Evolutionary conservation across 441 rosid species (phyloP), one percentile per base, ranked within the genome.

Genomic region (Arabidopsis lyrata): DNA sequence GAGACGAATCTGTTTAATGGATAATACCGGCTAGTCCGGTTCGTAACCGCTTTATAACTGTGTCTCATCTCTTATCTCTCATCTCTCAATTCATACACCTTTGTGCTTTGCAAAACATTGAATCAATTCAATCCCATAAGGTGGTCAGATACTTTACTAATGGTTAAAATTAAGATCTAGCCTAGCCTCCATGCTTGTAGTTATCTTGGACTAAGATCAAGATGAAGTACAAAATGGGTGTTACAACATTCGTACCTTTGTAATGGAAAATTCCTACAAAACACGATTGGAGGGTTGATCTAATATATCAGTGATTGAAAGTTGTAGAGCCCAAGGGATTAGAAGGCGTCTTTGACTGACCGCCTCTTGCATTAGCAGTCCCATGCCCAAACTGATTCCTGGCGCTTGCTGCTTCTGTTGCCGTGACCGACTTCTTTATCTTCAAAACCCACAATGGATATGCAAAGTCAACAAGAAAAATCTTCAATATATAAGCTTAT

Each of bases 391-490:
- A 76, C 16, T 76, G 36, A 63, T 54, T 84, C 86, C 81, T 87
- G 35, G 83, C 70, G 79, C 70, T 83, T 72, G 83, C 80, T 47
- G 81, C 83, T 81, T 94, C 97, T 4, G 82, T 79, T 57, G 78
- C 85, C 42, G 64, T 47, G 29, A 59, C 70, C 11, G 97, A 87
- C 82, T 80, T 89, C 87, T 86, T 92, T 80, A 89, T 80, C 99
- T 94, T 84, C 73, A 61, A 73, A 70, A n/a, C 6, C 59, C 54
- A 77, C 34, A 49, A 54, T 12, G 20, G 22, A 63, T 29, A 48
- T 32, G 49, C 49, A 50, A 20, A 63, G 20, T 45, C 66, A 64
- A 34, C 66, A 74, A 74, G 2, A 20, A 8, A 47, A 12, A 15
- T 29, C 57, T 66, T 27, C 22, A 63, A 50, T 29, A 77, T 35